Evolutionary conservation across 2,329 filamentous ascomycete species (phyloP), one percentile per base, ranked within the genome.

Genomic region (Keithomyces neogunnii): DNA sequence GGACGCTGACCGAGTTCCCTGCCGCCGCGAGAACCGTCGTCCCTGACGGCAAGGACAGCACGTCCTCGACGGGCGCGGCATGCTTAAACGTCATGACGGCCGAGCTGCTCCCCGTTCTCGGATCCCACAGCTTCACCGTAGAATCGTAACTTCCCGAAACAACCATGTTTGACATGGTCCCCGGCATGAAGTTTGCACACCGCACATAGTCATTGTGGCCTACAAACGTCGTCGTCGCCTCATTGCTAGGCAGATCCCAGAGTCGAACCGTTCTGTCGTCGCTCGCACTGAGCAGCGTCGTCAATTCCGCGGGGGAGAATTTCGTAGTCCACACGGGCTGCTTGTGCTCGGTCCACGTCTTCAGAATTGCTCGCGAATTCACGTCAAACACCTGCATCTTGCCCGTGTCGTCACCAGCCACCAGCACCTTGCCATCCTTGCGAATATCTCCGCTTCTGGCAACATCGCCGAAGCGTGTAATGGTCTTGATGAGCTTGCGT

Each of bases 351-450:
- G 85, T 84, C 92, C 93, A 99, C 48, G 92, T 96, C 74, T 93
- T 92, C 61, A 99, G 73, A 58, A 99, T 96, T 3, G 90, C 90
- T 56, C 93, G 81, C 52, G 90, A 92, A 44, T 65, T 84, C 48
- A 95, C 83, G 64, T 99, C 93, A 64, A 97, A 99, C 10, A 96
- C 90, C 70, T 99, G 95, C 59, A 99, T 88, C 55, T 86, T 84
- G 52, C 95, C 95, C 40, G 83, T 86, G 65, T 96, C 92, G 60
- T 96, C 92, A 61, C 92, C 92, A 33, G 92, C 90, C 36, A 95
- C 86, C 60, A 99, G 72, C 52, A 99, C 87, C 55, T 89, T 82
- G 40, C 91, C 92, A 72, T 99, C 93, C 51, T 84, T 80, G 53
- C 93, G 82, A 56, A 97, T 86, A 64, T 95, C 89, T 55, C 89